Percentiles rank a stretch among this genome's conserved stretches.
phyloP scores from a whole-genome alignment of 305 asterid genomes.

The Caryopteris hybrid region DNA sequence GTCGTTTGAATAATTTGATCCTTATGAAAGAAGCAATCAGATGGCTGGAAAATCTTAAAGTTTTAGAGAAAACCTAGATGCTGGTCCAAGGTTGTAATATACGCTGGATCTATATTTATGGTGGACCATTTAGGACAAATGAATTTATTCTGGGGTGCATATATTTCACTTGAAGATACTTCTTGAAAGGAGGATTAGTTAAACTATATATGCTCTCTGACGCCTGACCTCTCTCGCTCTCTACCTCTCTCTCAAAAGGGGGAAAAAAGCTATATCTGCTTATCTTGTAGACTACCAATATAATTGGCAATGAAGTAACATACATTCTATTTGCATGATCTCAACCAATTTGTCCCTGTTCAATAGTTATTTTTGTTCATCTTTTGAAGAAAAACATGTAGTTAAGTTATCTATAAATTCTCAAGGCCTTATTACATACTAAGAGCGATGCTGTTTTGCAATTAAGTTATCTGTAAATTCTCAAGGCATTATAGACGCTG shows the following conservation, averaged over 20 bases:
- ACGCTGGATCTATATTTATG: too few relatives aligned
- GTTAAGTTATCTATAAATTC: background rate
- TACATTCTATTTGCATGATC: background rate
- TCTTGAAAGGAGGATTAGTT: slow-evolving; percentile 7
- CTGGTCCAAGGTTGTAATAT: background rate
- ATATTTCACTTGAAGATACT: slow-evolving; percentile 5
- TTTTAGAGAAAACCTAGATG: background rate
- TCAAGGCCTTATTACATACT: slow-evolving; percentile 5
- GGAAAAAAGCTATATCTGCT: too few relatives aligned
- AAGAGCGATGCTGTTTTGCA: slow-evolving; percentile 1
- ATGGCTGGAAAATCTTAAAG: background rate
- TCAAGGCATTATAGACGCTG: background rate
- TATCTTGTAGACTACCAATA: background rate
- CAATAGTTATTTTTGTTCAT: background rate
- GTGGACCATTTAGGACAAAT: background rate
- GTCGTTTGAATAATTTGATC: background rate
- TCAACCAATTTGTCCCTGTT: slow-evolving; percentile 3
- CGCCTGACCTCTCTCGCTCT: too few relatives aligned
- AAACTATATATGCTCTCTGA: too few relatives aligned
- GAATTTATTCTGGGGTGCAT: background rate
- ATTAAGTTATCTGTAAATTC: background rate
- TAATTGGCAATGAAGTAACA: background rate
- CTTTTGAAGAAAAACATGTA: background rate
- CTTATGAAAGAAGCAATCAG: background rate
- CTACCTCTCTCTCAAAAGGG: too few relatives aligned